Evolutionary conservation across 2,329 filamentous ascomycete species (phyloP).

Genomic region (Fusarium begoniae): DNA sequence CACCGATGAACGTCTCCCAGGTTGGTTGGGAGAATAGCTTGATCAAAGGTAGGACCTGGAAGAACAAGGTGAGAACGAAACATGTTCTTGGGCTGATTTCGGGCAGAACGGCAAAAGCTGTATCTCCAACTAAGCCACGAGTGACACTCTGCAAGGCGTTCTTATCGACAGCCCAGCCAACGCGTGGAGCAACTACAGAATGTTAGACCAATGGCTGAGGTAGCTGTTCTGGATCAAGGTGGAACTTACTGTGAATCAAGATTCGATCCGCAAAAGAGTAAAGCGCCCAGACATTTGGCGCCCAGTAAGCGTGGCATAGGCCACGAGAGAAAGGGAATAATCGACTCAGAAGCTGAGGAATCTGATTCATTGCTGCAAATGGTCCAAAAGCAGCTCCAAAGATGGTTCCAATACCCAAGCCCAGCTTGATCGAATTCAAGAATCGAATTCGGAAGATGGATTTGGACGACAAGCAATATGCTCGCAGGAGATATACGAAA

Average conservation of each 20-base stretch:
- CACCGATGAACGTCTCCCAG: slow-evolving; percentile 90
- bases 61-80: slow-evolving; percentile 82
- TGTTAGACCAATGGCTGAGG: slow-evolving; percentile 14
- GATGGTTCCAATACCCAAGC: slow-evolving; percentile 73
- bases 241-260: slow-evolving; percentile 76
- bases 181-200: slow-evolving; percentile 76
- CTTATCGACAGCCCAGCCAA: slow-evolving; percentile 77
- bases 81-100: slow-evolving; percentile 83
- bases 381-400: slow-evolving; percentile 88
- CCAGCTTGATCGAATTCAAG: slow-evolving; percentile 85
- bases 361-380: slow-evolving; percentile 82
- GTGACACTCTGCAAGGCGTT: slow-evolving; percentile 89
- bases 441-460: slow-evolving; percentile 81
- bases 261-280: slow-evolving; percentile 91
- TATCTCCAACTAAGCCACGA: slow-evolving; percentile 90
- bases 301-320: slow-evolving; percentile 98
- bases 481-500: slow-evolving; percentile 90
- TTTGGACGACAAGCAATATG: slow-evolving; percentile 83
- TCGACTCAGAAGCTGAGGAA: slow-evolving; percentile 82
- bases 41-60: slow-evolving; percentile 80
- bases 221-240: background rate
- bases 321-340: slow-evolving; percentile 95
- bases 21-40: slow-evolving; percentile 84
- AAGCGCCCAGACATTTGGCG: slow-evolving; percentile 95
- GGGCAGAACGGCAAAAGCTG: slow-evolving; percentile 90